Conservation (phyloP, 768 basidiomycete genomes). For the Psilocybe cubensis region DNA sequence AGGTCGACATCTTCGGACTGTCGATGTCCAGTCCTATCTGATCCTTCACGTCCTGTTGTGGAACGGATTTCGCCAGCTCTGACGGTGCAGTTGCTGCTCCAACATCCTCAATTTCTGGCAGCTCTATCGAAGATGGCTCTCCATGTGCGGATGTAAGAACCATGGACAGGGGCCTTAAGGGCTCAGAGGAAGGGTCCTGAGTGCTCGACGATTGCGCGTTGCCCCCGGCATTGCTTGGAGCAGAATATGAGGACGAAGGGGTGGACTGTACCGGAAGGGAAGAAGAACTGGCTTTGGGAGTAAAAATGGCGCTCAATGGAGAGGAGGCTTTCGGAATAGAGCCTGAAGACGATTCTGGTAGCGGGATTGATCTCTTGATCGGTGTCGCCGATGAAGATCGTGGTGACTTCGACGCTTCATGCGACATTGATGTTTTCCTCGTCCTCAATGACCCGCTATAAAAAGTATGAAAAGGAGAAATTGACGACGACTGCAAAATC, state of each 20-base stretch:
- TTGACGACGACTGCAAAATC: neutral
- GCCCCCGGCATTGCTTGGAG: neutral
- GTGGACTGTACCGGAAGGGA: neutral
- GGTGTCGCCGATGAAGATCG: conserved; percentile 19
- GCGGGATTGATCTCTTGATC: conserved; percentile 9
- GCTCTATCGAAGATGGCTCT: conserved; percentile 11
- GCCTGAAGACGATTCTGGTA: conserved; percentile 11
- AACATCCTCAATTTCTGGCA: conserved; percentile 15
- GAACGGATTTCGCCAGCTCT: conserved; percentile 26
- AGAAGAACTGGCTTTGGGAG: conserved; percentile 4
- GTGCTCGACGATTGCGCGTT: neutral
- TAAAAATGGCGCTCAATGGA: conserved; percentile 15
- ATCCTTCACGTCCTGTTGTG: conserved; percentile 9
- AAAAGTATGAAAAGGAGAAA: neutral
- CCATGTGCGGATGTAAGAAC: conserved; percentile 5
- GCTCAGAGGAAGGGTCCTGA: neutral
- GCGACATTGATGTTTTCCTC: neutral
- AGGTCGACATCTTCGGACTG: conserved; percentile 21
- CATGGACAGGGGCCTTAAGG: conserved; percentile 14
- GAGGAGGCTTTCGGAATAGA: conserved; percentile 22
- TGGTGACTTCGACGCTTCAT: neutral
- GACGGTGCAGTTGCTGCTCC: conserved; percentile 21
- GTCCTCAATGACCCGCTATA: neutral
- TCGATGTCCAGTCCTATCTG: conserved; percentile 11
- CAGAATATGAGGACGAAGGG: neutral